These are phyloP conservation scores for Eleusine coracana DNA, from an alignment of 176 grass and related monocot genomes.

Conservation along the genomic window DNA sequence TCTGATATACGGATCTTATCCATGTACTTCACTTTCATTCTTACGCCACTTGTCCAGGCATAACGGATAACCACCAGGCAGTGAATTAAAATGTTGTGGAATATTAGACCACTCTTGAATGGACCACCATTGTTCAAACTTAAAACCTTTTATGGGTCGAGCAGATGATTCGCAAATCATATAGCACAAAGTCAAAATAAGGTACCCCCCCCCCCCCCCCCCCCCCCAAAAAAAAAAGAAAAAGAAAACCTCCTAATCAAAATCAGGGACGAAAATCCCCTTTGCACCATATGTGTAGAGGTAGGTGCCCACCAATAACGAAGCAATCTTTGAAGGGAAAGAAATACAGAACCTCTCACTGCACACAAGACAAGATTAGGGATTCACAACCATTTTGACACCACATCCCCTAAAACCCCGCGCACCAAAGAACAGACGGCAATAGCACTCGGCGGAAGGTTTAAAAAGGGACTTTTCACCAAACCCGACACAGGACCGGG, in stretches of 20 bases:
- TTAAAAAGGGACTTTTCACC: slow-evolving; percentile 54
- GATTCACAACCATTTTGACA: slow-evolving; percentile 29
- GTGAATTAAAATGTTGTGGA: slow-evolving; percentile 37
- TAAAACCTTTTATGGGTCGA: slow-evolving; percentile 1
- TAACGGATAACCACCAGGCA: slow-evolving; percentile 6
- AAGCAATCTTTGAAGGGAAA: slow-evolving; percentile 10
- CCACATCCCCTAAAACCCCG: slow-evolving; percentile 24
- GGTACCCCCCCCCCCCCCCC: background rate
- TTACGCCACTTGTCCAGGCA: background rate
- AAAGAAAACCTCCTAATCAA: background rate
- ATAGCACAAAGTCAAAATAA: slow-evolving; percentile 31
- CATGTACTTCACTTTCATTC: background rate
- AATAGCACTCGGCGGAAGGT: slow-evolving; percentile 19
- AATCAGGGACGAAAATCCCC: background rate
- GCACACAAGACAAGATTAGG: slow-evolving; percentile 33
- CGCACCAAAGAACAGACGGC: slow-evolving; percentile 12
- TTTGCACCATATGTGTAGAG: background rate
- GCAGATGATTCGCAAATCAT: slow-evolving; percentile 33
- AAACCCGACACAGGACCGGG: slow-evolving; percentile 28
- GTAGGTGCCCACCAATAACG: slow-evolving; percentile 22
- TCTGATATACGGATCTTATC: background rate
- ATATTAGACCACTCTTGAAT: slow-evolving; percentile 16
- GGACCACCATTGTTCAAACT: slow-evolving; percentile 46
- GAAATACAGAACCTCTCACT: slow-evolving; percentile 1
- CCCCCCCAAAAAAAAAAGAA: background rate